Evolutionary conservation across 345 rosid genomes (phyloP), one percentile per base, ranked within the genome.

Genomic region (Erucastrum elatum): DNA sequence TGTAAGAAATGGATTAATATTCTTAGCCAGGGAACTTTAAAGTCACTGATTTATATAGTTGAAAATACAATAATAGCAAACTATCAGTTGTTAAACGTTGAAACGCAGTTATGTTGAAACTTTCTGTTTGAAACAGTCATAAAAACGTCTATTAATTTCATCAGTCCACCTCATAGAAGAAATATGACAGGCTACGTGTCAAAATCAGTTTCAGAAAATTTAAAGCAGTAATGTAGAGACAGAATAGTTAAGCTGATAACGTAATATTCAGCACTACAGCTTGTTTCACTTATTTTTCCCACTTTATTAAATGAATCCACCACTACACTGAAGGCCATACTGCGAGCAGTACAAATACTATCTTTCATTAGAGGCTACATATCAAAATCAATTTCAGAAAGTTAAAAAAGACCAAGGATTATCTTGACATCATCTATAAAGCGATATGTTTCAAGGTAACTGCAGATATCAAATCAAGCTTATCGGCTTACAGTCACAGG

Each of bases 381-480:
- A 37, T 65, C 71, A 56, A 77, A 26, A 71, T 65, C 15, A 77
- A 37, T 17, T 53, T 64, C 15, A 39, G 46, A 77, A 55, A 71
- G 61, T 58, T 67, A 3, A 2, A 34, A 71, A 64, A 65, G 10
- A 15, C 16, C 72, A 56, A 4, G n/a, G 71, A 37, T 29, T n/a
- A n/a, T n/a, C n/a, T n/a, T n/a, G n/a, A n/a, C n/a, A n/a, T n/a
- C n/a, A n/a, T n/a, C n/a, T n/a, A n/a, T n/a, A n/a, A n/a, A n/a
- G n/a, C n/a, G n/a, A n/a, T n/a, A n/a, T n/a, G n/a, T n/a, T n/a
- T 73, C 37, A 27, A 70, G 51, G 17, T 68, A 74, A 69, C 59
- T 69, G 75, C 68, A 80, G 31, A 56, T 25, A 70, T 75, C 76
- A 75, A 75, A 75, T 75, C 76, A 80, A 70, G 55, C 75, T 79